Percentiles rank a stretch among this genome's conserved stretches.
Evolutionary conservation across 768 basidiomycete species (phyloP).

Genomic region (Termitomyces sp.): DNA sequence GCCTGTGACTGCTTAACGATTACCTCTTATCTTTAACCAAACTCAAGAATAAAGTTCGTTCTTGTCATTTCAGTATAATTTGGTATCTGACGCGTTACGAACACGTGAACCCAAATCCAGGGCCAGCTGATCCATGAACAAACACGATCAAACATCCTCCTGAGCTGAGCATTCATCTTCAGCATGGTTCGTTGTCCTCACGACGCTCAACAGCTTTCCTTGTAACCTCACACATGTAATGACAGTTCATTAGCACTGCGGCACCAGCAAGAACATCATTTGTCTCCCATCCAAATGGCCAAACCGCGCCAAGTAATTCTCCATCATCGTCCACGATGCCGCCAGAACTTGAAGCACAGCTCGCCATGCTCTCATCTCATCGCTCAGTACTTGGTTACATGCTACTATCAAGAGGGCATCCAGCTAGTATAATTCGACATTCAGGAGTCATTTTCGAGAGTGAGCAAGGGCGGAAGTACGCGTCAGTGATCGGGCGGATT

Average conservation of each 20-base stretch:
- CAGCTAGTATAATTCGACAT: conserved; percentile 77
- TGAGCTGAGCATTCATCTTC: background rate
- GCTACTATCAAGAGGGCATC: conserved; percentile 69
- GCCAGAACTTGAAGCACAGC: conserved; percentile 79
- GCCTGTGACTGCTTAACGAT: too few relatives aligned
- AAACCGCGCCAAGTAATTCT: conserved; percentile 11
- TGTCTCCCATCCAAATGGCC: conserved; percentile 21
- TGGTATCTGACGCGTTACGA: background rate
- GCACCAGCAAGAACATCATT: conserved; percentile 25
- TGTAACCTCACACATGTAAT: background rate
- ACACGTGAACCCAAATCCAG: background rate
- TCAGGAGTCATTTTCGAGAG: conserved; percentile 86
- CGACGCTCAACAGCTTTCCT: background rate
- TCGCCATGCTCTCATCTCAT: conserved; percentile 73
- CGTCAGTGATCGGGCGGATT: conserved; percentile 66
- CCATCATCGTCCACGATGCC: conserved; percentile 37
- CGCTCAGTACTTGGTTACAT: conserved; percentile 86
- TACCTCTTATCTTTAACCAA: too few relatives aligned
- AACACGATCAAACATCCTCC: background rate
- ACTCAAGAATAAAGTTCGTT: background rate
- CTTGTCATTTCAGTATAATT: background rate
- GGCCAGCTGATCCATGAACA: background rate
- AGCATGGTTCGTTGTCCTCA: conserved; percentile 3
- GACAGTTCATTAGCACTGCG: background rate
- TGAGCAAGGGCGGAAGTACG: conserved; percentile 76